Conservation (phyloP, 1,139 yeast species). For the Casaregolazyma suthepensis region DNA sequence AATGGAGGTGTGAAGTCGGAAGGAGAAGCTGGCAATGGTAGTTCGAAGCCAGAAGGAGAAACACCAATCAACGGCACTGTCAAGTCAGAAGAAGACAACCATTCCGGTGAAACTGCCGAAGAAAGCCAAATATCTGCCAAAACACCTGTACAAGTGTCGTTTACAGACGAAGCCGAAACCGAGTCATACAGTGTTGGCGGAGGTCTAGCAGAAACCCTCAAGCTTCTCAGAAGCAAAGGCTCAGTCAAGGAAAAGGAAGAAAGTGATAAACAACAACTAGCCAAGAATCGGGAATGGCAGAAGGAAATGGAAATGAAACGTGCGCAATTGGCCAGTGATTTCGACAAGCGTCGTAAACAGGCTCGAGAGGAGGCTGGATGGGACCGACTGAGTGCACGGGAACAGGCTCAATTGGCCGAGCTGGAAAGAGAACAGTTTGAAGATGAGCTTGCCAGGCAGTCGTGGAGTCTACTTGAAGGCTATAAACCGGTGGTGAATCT, state of each 20-base stretch:
- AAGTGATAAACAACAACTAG: slow-evolving; percentile 20
- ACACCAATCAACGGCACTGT: too few relatives aligned
- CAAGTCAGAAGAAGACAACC: slow-evolving; percentile 1
- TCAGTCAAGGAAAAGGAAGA: slow-evolving; percentile 30
- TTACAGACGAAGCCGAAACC: slow-evolving; percentile 16
- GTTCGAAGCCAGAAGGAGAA: neutral
- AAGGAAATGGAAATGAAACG: slow-evolving; percentile 20
- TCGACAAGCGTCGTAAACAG: slow-evolving; percentile 33
- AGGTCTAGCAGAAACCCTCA: slow-evolving; percentile 55
- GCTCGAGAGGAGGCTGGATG: slow-evolving; percentile 25
- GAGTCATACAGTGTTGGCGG: slow-evolving; percentile 37
- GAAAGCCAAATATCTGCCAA: neutral
- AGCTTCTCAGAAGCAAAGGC: slow-evolving; percentile 46
- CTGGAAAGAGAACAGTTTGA: slow-evolving; percentile 35
- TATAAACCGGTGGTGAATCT: slow-evolving; percentile 65
- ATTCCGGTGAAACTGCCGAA: neutral
- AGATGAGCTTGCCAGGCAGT: slow-evolving; percentile 27
- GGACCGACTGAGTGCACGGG: slow-evolving; percentile 30
- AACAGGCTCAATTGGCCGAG: slow-evolving; percentile 34
- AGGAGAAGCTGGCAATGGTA: neutral
- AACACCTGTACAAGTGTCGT: slow-evolving; percentile 5
- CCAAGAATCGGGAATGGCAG: slow-evolving; percentile 27
- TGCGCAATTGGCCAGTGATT: slow-evolving; percentile 27
- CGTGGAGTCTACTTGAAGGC: slow-evolving; percentile 34
- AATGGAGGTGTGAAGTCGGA: neutral